Evolutionary conservation across 2,329 filamentous ascomycete genomes (phyloP), one percentile per base, ranked within the genome.

Genomic region (Penicillium verrucosum): DNA sequence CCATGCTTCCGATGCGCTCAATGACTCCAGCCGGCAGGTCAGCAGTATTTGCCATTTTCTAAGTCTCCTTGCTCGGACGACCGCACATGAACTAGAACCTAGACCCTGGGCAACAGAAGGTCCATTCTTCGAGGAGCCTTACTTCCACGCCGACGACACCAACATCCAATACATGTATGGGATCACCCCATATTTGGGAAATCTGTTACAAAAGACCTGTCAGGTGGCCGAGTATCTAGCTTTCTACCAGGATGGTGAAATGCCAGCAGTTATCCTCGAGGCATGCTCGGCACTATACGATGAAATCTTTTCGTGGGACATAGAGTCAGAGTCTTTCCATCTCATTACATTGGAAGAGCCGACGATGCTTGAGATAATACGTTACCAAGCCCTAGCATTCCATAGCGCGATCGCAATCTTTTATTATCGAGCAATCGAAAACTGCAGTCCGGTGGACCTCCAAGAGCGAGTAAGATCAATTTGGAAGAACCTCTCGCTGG

Each of bases 161-260:
- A 41, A 54, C 36, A 51, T 65, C 34, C 61, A 65, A 47, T 61
- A 61, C 38, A 60, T 62, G 4, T 65, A 65, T 37, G 62, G 62
- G 14, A 59, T 65, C n/a, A 65, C 62, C 16, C 59, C 61, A 10
- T 51, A 52, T 11, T 47, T 65, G 0, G 62, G 59, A 7, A 63
- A 59, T 47, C 37, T 63, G n/a, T 45, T 65, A 49, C 57, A 60
- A 21, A 53, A 34, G 23, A 56, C 61, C 4, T 65, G 60, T 16
- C 59, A 65, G 23, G 18, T 58, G 2, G 48, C 59, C 4, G 57
- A 60, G 14, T 55, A 41, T 30, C 21, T 57, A 1, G 38, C 44
- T 1, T 46, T 56, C 38, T 48, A 43, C 42, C 18, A 55, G 21
- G 30, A 27, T n/a, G 18, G 10, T 10, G 16, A 56, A 23, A 27